These are phyloP conservation scores for Theobroma grandiflorum DNA, from an alignment of 441 rosid genomes.

Conservation along the genomic window DNA sequence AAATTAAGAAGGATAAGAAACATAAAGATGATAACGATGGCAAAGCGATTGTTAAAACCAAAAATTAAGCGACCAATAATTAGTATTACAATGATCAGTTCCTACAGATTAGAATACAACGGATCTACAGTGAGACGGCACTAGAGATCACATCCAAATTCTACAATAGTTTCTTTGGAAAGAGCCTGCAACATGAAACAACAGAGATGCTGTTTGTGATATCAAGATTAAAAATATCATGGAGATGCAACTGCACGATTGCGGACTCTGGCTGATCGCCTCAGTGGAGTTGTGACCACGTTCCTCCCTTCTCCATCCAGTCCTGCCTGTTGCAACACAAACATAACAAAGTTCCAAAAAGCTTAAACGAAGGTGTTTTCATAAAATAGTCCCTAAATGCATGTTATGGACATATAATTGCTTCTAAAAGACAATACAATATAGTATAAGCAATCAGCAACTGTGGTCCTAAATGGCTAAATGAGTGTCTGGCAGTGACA, in stretches of 20 bases:
- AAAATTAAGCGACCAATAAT: neutral
- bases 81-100: neutral
- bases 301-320: conserved; percentile 25
- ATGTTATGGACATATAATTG: neutral
- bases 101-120: neutral
- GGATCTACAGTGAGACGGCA: neutral
- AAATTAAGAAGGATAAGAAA: neutral
- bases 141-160: neutral
- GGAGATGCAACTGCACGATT: conserved; percentile 41
- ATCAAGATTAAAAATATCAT: neutral
- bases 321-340: conserved; percentile 33
- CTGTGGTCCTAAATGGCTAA: neutral
- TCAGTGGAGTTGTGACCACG: conserved; percentile 37
- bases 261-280: conserved; percentile 50
- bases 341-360: neutral
- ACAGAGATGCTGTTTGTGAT: conserved; percentile 41
- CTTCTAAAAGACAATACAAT: neutral
- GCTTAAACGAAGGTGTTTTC: neutral
- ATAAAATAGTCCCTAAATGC: neutral
- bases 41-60: neutral
- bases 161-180: neutral
- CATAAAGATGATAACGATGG: neutral
- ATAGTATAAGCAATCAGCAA: neutral
- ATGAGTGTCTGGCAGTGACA: neutral
- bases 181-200: conserved; percentile 35